phyloP scores from a whole-genome alignment of 129 eudicot species.

The Apium graveolens region DNA sequence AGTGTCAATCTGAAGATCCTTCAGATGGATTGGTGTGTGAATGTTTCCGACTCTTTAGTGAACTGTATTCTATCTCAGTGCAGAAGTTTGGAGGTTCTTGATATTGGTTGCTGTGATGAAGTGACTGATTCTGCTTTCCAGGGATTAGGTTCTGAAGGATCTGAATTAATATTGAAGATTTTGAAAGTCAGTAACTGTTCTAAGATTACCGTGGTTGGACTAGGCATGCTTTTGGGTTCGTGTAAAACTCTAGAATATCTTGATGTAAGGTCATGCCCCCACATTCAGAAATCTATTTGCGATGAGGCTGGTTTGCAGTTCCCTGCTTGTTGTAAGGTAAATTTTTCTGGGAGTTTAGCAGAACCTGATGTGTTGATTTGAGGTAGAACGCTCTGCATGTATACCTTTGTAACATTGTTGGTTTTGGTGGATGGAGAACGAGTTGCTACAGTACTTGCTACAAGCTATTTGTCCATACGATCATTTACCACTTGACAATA shows the following conservation, averaged over 20 bases:
- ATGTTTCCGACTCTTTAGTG: constrained; percentile 67
- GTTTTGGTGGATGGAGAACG: background rate
- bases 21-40: constrained; percentile 92
- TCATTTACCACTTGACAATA: constrained; percentile 1
- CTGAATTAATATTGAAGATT: constrained; percentile 37
- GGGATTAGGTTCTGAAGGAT: constrained; percentile 31
- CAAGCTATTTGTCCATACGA: background rate
- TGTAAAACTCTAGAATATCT: constrained; percentile 68
- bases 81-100: constrained; percentile 66
- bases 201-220: constrained; percentile 66
- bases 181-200: constrained; percentile 80
- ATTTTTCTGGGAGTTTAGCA: constrained; percentile 63
- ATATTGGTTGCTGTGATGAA: constrained; percentile 88
- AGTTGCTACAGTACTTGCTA: background rate
- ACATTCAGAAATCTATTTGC: constrained; percentile 56
- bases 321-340: constrained; percentile 72
- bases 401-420: background rate
- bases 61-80: constrained; percentile 48
- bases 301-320: constrained; percentile 84
- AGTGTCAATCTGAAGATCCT: constrained; percentile 43
- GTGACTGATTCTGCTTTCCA: constrained; percentile 83
- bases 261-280: constrained; percentile 85
- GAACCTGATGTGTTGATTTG: constrained; percentile 68
- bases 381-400: constrained; percentile 9
- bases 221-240: constrained; percentile 48